Conservation (phyloP, 139 green algal genomes). For the Raphidocelis subcapitata region DNA sequence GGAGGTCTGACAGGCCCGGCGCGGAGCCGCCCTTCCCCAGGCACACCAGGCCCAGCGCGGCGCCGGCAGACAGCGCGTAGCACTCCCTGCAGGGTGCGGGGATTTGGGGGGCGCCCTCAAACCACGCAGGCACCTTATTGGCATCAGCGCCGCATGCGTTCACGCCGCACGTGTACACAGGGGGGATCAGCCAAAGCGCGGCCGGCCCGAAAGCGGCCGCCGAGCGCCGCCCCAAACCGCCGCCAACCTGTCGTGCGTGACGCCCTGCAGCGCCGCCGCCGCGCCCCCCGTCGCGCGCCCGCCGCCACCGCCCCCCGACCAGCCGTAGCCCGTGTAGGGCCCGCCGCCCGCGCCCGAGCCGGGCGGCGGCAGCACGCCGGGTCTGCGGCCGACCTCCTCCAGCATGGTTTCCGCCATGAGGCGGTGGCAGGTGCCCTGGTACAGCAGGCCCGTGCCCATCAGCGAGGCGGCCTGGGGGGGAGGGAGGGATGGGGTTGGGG, state of each 20-base stretch:
- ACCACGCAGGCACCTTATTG: no score
- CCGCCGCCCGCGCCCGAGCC: conserved; percentile 7
- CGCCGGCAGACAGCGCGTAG: conserved; percentile 87
- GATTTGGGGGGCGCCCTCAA: no score
- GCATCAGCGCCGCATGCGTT: no score
- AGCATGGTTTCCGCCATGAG: conserved; percentile 89
- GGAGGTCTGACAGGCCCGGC: conserved; percentile 74
- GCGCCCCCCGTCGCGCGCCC: conserved; percentile 2
- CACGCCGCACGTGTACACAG: no score
- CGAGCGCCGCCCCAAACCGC: no score
- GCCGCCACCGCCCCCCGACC: neutral
- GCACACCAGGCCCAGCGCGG: conserved; percentile 89
- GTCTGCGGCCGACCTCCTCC: conserved; percentile 81
- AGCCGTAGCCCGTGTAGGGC: conserved; percentile 1
- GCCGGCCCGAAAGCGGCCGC: no score
- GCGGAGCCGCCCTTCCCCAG: conserved; percentile 72
- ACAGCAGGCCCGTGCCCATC: conserved; percentile 87
- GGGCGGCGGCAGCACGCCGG: conserved; percentile 32
- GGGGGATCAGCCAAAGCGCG: no score
- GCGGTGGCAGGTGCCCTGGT: conserved; percentile 81
- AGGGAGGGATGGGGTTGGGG: neutral
- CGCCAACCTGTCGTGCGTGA: conserved; percentile 4
- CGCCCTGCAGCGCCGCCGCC: conserved; percentile 16
- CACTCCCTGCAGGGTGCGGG: conserved; percentile 69
- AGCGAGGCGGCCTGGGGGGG: conserved; percentile 75